Evolutionary conservation across 371 early-diverging fungal species (phyloP).

Genomic region (Smittium culicis): DNA sequence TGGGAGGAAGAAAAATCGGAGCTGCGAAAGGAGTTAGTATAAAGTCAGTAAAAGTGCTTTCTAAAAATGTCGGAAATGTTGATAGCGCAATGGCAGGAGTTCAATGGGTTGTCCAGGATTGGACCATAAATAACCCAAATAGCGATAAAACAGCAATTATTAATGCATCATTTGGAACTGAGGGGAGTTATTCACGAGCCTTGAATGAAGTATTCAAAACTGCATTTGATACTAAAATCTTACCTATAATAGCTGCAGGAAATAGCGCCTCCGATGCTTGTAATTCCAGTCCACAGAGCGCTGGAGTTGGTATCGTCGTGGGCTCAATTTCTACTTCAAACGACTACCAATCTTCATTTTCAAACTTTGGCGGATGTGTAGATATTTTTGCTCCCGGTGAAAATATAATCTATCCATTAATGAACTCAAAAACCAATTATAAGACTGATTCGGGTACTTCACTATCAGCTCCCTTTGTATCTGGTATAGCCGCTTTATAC

Average conservation of each 20-base stretch:
- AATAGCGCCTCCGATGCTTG: constrained; percentile 11
- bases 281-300: background rate
- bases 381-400: constrained; percentile 8
- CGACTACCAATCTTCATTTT: background rate
- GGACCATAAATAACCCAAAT: background rate
- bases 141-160: background rate
- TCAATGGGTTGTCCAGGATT: constrained; percentile 8
- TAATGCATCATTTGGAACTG: background rate
- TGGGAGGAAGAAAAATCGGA: constrained; percentile 7
- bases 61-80: background rate
- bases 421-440: background rate
- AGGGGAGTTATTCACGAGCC: background rate
- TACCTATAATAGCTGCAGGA: constrained; percentile 4
- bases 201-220: background rate
- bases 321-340: background rate
- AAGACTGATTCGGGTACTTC: background rate
- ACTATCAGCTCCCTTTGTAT: constrained; percentile 4
- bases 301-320: background rate
- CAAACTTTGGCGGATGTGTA: constrained; percentile 5
- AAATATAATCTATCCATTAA: background rate
- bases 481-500: constrained; percentile 8
- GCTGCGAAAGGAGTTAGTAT: constrained; percentile 5
- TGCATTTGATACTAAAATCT: background rate
- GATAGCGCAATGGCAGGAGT: background rate
- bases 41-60: constrained; percentile 7